Evolutionary conservation across 2,329 filamentous ascomycete species (phyloP), one percentile per base, ranked within the genome.

Genomic region (Talaromyces sp.): DNA sequence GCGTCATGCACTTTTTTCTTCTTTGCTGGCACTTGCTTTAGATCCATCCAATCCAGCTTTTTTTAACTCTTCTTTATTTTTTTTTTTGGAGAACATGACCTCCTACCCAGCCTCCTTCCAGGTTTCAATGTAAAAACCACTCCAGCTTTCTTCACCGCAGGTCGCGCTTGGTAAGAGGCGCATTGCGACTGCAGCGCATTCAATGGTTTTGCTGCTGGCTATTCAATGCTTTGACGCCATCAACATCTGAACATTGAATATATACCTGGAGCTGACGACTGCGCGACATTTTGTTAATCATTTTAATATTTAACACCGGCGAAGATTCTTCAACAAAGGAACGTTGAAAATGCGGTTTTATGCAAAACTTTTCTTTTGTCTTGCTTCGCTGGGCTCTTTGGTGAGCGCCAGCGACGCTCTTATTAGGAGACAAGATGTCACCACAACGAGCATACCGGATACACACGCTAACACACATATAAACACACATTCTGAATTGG

Each of bases 271-370:
- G 32, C 32, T 35, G 13, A 35, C 32, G 49, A 3, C 51, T n/a
- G 41, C 13, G 38, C 17, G 52, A 19, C 41, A n/a, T 31, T 11
- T 21, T 35, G 55, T 10, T 55, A 29, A 9, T 41, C 53, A 17
- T 43, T 29, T 41, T 32, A n/a, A 35, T 35, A 14, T 38, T 24
- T 41, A 41, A 27, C 11, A 43, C 13, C 32, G 19, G 24, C 13
- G 7, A 11, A 9, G n/a, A 9, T 24, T 8, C 6, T 29, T 43
- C 24, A 17, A 29, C 21, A n/a, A 13, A 29, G 38, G 32, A n/a
- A n/a, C n/a, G n/a, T n/a, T n/a, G n/a, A 58, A 21, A 41, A 61
- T 61, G 59, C 41, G 54, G 57, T 49, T n/a, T 46, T 10, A 21
- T 19, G 38, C 17, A 50, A 43, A 31, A 11, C 41, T 58, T 6